phyloP scores from a whole-genome alignment of 2,329 filamentous ascomycete genomes.

The Colletotrichum graminicola region DNA sequence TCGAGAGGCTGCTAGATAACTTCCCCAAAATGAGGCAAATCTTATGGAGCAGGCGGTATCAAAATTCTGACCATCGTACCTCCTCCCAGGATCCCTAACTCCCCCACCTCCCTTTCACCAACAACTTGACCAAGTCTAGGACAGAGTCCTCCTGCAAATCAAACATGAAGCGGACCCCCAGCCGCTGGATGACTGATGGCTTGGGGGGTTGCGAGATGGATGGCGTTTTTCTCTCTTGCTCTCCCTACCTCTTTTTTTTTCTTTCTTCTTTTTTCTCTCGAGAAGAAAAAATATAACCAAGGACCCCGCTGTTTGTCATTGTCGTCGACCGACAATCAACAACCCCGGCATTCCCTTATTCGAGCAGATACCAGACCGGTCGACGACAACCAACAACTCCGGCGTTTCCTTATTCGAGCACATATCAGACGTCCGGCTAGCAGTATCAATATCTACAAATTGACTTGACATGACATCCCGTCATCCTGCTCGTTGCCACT shows the following conservation, averaged over 20 bases:
- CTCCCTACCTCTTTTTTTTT: background rate
- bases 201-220: background rate
- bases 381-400: too few relatives aligned
- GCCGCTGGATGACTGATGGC: background rate
- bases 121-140: background rate
- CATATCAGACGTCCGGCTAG: conserved; percentile 4
- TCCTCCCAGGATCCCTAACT: conserved; percentile 3
- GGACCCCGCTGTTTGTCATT: conserved; percentile 7
- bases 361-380: background rate
- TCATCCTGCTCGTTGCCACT: background rate
- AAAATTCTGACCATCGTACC: conserved; percentile 17
- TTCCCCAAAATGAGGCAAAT: conserved; percentile 37
- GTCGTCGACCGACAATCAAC: background rate
- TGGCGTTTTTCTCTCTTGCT: background rate
- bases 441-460: conserved; percentile 1
- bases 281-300: background rate
- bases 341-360: background rate
- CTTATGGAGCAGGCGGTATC: conserved; percentile 31
- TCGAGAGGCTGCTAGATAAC: conserved; percentile 31
- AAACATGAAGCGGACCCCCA: background rate
- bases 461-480: conserved; percentile 16
- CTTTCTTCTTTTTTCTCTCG: background rate
- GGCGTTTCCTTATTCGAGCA: background rate
- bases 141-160: background rate
- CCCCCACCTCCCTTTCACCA: background rate